Conservation (phyloP, 345 rosid species). For the Populus euphratica region DNA sequence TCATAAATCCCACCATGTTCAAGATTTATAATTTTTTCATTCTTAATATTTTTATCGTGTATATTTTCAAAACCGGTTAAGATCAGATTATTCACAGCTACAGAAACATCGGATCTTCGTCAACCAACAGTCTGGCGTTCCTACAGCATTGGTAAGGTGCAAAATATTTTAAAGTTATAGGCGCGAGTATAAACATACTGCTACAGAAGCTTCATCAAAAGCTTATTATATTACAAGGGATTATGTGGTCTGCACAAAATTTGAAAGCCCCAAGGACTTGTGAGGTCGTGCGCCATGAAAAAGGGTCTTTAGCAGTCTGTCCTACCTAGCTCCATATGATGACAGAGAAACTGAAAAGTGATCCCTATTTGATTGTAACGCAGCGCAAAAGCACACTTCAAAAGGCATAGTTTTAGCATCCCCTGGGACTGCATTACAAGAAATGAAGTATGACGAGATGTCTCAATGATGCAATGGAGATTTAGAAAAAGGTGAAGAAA, state of each 20-base stretch:
- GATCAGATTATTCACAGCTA: neutral
- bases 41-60: no score
- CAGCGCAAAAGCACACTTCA: neutral
- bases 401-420: neutral
- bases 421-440: neutral
- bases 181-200: neutral
- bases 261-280: neutral
- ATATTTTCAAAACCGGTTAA: neutral
- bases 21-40: no score
- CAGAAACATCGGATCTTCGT: neutral
- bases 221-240: no score
- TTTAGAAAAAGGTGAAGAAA: neutral
- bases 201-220: neutral
- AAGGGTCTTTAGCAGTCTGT: neutral
- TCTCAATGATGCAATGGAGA: neutral
- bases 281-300: neutral
- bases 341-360: neutral
- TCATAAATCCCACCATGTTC: no score
- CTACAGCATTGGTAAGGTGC: neutral
- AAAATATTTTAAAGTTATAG: neutral
- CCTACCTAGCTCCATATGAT: neutral
- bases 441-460: neutral
- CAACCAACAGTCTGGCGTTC: neutral
- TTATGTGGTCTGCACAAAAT: conserved; percentile 5
- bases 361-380: neutral